Evolutionary conservation across 768 basidiomycete species (phyloP).

Genomic region (Lactifluus hygrophoroides): DNA sequence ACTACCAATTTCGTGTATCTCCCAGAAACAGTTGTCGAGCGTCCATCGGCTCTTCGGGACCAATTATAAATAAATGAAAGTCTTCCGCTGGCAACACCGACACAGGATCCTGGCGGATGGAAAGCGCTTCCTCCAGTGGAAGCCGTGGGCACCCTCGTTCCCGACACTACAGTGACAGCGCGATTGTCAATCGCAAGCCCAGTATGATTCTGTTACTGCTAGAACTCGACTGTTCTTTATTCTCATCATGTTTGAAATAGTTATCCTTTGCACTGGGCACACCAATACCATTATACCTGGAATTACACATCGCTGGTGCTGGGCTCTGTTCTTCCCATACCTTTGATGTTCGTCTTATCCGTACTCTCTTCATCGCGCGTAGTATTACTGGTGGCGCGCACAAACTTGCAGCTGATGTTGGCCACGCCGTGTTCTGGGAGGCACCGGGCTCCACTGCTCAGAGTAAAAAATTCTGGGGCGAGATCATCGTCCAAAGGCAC

Average conservation of each 20-base stretch:
- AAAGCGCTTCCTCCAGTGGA: conserved; percentile 14
- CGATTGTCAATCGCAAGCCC: conserved; percentile 13
- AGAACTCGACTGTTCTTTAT: not conserved
- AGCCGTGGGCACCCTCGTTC: not conserved
- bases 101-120: conserved; percentile 19
- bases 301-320: not conserved
- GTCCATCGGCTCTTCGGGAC: conserved; percentile 16
- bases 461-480: conserved; percentile 5
- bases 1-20: conserved; percentile 15
- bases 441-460: not conserved
- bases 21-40: conserved; percentile 16
- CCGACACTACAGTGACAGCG: not conserved
- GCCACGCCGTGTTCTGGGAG: conserved; percentile 12
- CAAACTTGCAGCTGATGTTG: not conserved
- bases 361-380: conserved; percentile 1
- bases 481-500: not conserved
- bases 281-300: conserved; percentile 13
- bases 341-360: conserved; percentile 14
- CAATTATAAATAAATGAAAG: conserved; percentile 9
- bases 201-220: not conserved
- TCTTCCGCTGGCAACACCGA: conserved; percentile 2
- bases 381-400: not conserved
- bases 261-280: conserved; percentile 14
- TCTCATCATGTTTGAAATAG: not conserved
- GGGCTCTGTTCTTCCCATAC: not conserved